phyloP scores from a whole-genome alignment of 2,329 filamentous ascomycete genomes.

The Tolypocladium tundrense region DNA sequence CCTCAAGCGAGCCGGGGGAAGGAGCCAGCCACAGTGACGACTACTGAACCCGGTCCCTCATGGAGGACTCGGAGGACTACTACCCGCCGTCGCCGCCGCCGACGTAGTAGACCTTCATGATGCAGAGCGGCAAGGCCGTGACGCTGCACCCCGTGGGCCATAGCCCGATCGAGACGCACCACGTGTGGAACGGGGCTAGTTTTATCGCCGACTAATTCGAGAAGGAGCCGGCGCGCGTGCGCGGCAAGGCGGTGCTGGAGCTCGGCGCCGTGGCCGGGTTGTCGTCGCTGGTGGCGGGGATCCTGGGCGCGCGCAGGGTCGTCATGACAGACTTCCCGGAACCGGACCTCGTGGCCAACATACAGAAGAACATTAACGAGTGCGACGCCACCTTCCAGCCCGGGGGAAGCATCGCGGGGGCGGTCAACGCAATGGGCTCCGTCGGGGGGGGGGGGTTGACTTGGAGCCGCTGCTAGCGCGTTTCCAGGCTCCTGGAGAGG shows the following conservation, averaged over 20 bases:
- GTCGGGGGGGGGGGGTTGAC: constrained; percentile 75
- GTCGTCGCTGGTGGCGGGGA: constrained; percentile 66
- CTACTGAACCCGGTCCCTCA: constrained; percentile 43
- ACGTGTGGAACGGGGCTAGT: constrained; percentile 83
- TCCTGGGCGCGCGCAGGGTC: constrained; percentile 58
- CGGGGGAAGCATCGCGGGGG: constrained; percentile 17
- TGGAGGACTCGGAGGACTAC: constrained; percentile 72
- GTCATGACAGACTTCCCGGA: constrained; percentile 89
- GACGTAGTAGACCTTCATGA: constrained; percentile 60
- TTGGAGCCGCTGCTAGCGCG: constrained; percentile 46
- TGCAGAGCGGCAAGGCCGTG: constrained; percentile 55
- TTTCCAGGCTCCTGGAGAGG: constrained; percentile 28
- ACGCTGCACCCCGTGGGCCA: constrained; percentile 74
- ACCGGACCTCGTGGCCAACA: constrained; percentile 67
- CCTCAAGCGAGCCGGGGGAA: neutral
- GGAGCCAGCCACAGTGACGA: constrained; percentile 19
- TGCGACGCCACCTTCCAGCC: constrained; percentile 29
- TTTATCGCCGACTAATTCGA: constrained; percentile 73
- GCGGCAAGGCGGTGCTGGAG: constrained; percentile 65
- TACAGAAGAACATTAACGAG: constrained; percentile 63
- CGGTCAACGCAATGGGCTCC: constrained; percentile 57
- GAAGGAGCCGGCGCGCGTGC: constrained; percentile 52
- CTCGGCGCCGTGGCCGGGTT: constrained; percentile 82
- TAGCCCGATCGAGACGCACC: constrained; percentile 82
- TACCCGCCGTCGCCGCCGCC: constrained; percentile 69